Percentiles rank a stretch among this genome's conserved stretches.
Conservation (phyloP, 23 red algal species). For the Chondrus crispus region DNA sequence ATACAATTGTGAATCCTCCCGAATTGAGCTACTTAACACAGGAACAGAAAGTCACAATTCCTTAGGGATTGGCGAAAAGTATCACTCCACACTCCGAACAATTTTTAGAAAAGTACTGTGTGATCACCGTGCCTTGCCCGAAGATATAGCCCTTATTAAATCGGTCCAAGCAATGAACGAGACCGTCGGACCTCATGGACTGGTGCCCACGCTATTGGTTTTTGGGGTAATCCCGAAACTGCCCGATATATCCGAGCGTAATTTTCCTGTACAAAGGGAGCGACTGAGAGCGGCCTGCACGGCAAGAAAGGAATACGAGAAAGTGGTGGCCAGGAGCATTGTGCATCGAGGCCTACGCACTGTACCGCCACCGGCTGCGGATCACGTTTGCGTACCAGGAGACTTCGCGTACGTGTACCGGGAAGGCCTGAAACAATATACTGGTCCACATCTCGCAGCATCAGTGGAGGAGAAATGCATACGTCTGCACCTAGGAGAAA, state of each 20-base stretch:
- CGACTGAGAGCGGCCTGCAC: neutral
- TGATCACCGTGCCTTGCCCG: neutral
- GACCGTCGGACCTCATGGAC: neutral
- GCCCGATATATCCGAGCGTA: neutral
- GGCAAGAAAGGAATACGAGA: constrained; percentile 1
- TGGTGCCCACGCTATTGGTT: neutral
- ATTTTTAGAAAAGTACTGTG: neutral
- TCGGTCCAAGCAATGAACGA: constrained; percentile 5
- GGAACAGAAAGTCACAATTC: constrained; percentile 21
- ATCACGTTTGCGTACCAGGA: neutral
- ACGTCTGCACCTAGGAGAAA: neutral
- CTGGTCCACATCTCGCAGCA: neutral
- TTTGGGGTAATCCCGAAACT: neutral
- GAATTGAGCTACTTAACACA: neutral
- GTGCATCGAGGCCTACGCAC: neutral
- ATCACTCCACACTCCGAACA: neutral
- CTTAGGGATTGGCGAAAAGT: neutral
- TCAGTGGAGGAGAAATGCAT: neutral
- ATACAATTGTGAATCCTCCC: neutral
- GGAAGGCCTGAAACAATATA: neutral
- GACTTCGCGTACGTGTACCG: neutral
- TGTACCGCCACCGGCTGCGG: neutral
- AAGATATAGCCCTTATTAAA: neutral
- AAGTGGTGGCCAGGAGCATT: neutral
- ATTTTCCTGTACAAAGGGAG: neutral